A percentile compares a stretch with the other conserved stretches of the same genome.
Evolutionary conservation across 2,329 filamentous ascomycete species (phyloP).

Genomic region (Talaromyces sp.): DNA sequence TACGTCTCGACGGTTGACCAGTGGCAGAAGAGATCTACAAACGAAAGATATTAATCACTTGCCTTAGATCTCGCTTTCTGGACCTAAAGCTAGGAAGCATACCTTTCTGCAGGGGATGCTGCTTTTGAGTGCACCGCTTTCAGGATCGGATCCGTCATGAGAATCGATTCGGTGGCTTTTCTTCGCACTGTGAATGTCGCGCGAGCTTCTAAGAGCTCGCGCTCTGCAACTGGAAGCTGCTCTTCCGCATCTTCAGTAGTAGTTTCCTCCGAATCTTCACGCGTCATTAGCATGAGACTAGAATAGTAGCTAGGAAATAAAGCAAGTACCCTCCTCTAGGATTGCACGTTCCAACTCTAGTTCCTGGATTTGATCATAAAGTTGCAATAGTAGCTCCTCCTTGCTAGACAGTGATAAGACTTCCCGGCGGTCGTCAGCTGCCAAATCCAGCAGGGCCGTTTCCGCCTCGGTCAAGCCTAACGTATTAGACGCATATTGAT

Average conservation of each 20-base stretch:
- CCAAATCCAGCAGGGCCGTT: slow-evolving; percentile 40
- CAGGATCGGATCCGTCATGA: slow-evolving; percentile 72
- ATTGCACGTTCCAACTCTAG: slow-evolving; percentile 71
- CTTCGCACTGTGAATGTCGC: slow-evolving; percentile 68
- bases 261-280: slow-evolving; percentile 34
- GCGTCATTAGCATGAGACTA: background rate
- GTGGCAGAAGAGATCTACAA: slow-evolving; percentile 63
- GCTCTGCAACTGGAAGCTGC: slow-evolving; percentile 56
- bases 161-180: slow-evolving; percentile 65
- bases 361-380: slow-evolving; percentile 71
- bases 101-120: slow-evolving; percentile 68
- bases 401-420: slow-evolving; percentile 61
- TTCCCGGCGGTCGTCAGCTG: slow-evolving; percentile 47
- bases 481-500: slow-evolving; percentile 31
- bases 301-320: background rate
- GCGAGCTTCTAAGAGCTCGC: slow-evolving; percentile 67
- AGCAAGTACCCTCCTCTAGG: slow-evolving; percentile 49
- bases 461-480: slow-evolving; percentile 28
- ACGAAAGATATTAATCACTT: background rate
- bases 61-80: background rate
- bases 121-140: slow-evolving; percentile 72
- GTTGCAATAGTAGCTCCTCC: slow-evolving; percentile 65
- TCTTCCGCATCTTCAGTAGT: slow-evolving; percentile 55
- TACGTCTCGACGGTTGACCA: slow-evolving; percentile 66
- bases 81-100: slow-evolving; percentile 25